Base-by-base conservation (phyloP, 108 stramenopile genomes). In the Cyclotella baltica region DNA sequence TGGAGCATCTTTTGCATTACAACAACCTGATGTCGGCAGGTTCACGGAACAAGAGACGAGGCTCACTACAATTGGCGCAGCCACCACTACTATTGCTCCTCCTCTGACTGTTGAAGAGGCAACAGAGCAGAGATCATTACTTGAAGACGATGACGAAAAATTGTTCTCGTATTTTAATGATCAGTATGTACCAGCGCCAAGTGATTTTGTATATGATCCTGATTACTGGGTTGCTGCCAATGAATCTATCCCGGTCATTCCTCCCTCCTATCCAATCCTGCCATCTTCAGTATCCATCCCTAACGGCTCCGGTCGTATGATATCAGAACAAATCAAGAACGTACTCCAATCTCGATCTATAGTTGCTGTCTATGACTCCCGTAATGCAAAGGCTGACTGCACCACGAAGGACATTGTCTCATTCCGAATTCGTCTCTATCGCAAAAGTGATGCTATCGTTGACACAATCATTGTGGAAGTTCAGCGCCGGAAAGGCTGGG, bases 401-500 rank as follows among this genome's bases (percentile, higher is more conserved):
- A 64, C 71, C 25, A 77, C 91, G 6, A 50, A 78, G 0, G 78
- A 85, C 8, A 80, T 81, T 6, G 91, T 92, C 35, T 85, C 89
- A 23, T 92, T 92, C 57, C 83, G 88, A 53, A 75, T 92, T 51
- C 87, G 87, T 6, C 83, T 92, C 51, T 92, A 90, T 69, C 83
- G 85, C 10, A 86, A 87, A 31, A 63, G 85, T 23, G 74, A 62
- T 20, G 33, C 52, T 22, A 86, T 75, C 66, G 62, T 58, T 19
- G 77, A 89, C 62, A 88, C 88, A 3, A 86, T 90, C 61, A 89
- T 90, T 35, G 91, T 89, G 35, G 91, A 92, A 80, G 89, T 92
- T 27, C 91, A 92, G 48, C 86, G 91, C n/a, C 55, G 87, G 25
- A 82, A 83, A 53, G 91, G 91, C 20, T 70, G 67, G 28, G 74